These are phyloP conservation scores for Ustilago bromivora DNA, from an alignment of 1,284 basidiomycete genomes.

Conservation along the genomic window DNA sequence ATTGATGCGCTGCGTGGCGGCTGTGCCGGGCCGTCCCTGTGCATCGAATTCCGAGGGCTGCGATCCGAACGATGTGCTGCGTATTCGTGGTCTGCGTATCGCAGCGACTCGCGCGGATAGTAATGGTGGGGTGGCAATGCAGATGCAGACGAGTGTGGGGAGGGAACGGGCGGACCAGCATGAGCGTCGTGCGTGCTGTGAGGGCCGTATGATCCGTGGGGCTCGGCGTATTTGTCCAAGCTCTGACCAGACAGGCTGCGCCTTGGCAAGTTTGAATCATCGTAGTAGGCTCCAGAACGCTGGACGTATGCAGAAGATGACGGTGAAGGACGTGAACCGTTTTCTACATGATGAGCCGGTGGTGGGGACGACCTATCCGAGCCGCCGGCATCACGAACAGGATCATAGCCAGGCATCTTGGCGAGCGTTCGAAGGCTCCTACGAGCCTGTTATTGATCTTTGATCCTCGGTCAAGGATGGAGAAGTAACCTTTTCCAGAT, in stretches of 20 bases:
- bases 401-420: slow-evolving; percentile 36
- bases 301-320: slow-evolving; percentile 21
- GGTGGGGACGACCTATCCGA: slow-evolving; percentile 36
- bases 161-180: slow-evolving; percentile 8
- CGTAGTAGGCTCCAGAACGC: slow-evolving; percentile 5
- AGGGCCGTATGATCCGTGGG: slow-evolving; percentile 9
- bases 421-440: neutral
- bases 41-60: slow-evolving; percentile 25
- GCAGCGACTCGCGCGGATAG: slow-evolving; percentile 3
- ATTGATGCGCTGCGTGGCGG: slow-evolving; percentile 43
- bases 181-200: slow-evolving; percentile 12
- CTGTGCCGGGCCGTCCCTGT: slow-evolving; percentile 16
- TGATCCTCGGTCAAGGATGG: neutral
- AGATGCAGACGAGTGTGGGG: slow-evolving; percentile 22
- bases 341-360: slow-evolving; percentile 11
- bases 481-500: neutral
- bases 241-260: slow-evolving; percentile 22
- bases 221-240: slow-evolving; percentile 19
- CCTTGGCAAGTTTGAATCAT: slow-evolving; percentile 3
- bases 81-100: slow-evolving; percentile 18
- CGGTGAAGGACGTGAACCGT: slow-evolving; percentile 21
- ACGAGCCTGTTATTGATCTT: neutral
- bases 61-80: slow-evolving; percentile 21
- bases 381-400: slow-evolving; percentile 39
- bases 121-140: slow-evolving; percentile 8